Evolutionary conservation across 1,139 yeast species (phyloP).

Genomic region (Sugiyamaella neomexicana): DNA sequence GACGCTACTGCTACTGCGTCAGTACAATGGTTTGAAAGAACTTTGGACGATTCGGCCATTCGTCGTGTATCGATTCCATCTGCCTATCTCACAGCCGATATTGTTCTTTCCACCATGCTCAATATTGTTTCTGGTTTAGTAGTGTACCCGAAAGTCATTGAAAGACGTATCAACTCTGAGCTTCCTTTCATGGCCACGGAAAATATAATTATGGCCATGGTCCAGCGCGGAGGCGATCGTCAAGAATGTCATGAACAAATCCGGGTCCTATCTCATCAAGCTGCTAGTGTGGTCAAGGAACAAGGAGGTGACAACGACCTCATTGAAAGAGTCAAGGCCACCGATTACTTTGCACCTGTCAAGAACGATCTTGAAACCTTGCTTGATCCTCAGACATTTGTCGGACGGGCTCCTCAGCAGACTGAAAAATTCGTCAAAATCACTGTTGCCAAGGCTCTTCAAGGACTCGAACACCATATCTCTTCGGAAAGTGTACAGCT

Average conservation of each 20-base stretch:
- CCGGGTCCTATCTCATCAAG: slow-evolving; percentile 95
- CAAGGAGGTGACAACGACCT: slow-evolving; percentile 98
- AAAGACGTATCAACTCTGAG: slow-evolving; percentile 91
- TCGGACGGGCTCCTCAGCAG: slow-evolving; percentile 98
- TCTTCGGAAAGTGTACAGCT: slow-evolving; percentile 61
- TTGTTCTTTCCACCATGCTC: slow-evolving; percentile 81
- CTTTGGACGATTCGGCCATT: slow-evolving; percentile 96
- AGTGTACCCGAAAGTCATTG: slow-evolving; percentile 97
- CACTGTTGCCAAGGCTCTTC: slow-evolving; percentile 82
- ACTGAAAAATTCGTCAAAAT: slow-evolving; percentile 86
- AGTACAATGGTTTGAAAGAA: slow-evolving; percentile 99
- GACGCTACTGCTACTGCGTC: slow-evolving; percentile 97
- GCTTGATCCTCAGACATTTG: slow-evolving; percentile 90
- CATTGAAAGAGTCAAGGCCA: slow-evolving; percentile 80
- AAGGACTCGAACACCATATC: slow-evolving; percentile 62
- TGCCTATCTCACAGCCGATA: slow-evolving; percentile 95
- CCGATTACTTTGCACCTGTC: slow-evolving; percentile 85
- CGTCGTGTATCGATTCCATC: slow-evolving; percentile 97
- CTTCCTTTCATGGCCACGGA: slow-evolving; percentile 99
- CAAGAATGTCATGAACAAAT: slow-evolving; percentile 98
- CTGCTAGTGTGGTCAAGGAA: slow-evolving; percentile 95
- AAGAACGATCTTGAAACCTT: slow-evolving; percentile 77
- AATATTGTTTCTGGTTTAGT: slow-evolving; percentile 94
- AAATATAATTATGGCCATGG: slow-evolving; percentile 99
- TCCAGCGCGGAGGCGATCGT: slow-evolving; percentile 94